Percentiles rank a stretch among this genome's conserved stretches.
Evolutionary conservation across 1,284 basidiomycete species (phyloP).

Genomic region (Ceratobasidium theobromae): DNA sequence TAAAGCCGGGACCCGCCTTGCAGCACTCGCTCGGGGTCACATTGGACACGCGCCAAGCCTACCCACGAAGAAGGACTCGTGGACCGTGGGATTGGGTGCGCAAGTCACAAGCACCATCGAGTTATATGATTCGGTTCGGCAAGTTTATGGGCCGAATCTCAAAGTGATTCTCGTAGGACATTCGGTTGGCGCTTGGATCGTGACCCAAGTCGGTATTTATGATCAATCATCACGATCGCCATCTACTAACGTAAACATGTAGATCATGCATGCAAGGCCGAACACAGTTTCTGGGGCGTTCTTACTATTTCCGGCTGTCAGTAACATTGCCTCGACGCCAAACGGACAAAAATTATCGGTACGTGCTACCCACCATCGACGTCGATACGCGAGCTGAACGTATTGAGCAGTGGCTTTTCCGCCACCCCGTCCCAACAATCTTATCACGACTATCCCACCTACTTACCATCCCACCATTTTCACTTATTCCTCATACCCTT

Average conservation of each 20-base stretch:
- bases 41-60: constrained; percentile 53
- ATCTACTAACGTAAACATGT: constrained; percentile 8
- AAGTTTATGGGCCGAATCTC: constrained; percentile 43
- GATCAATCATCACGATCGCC: neutral
- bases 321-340: constrained; percentile 56
- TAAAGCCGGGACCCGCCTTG: constrained; percentile 41
- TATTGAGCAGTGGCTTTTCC: constrained; percentile 52
- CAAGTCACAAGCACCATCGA: constrained; percentile 55
- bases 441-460: constrained; percentile 46
- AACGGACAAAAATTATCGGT: constrained; percentile 53
- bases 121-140: constrained; percentile 50
- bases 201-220: constrained; percentile 50
- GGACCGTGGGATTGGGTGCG: constrained; percentile 42
- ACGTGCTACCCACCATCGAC: constrained; percentile 32
- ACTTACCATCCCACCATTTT: constrained; percentile 37
- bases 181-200: constrained; percentile 63
- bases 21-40: constrained; percentile 57
- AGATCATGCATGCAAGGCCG: constrained; percentile 55
- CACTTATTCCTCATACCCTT: constrained; percentile 45
- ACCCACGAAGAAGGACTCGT: constrained; percentile 31
- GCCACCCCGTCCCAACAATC: constrained; percentile 48
- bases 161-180: constrained; percentile 57
- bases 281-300: constrained; percentile 47
- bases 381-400: neutral
- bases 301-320: constrained; percentile 61